Evolutionary conservation across 202 grass and related monocot genomes (phyloP).

Genomic region (Cymbopogon flexuosus): DNA sequence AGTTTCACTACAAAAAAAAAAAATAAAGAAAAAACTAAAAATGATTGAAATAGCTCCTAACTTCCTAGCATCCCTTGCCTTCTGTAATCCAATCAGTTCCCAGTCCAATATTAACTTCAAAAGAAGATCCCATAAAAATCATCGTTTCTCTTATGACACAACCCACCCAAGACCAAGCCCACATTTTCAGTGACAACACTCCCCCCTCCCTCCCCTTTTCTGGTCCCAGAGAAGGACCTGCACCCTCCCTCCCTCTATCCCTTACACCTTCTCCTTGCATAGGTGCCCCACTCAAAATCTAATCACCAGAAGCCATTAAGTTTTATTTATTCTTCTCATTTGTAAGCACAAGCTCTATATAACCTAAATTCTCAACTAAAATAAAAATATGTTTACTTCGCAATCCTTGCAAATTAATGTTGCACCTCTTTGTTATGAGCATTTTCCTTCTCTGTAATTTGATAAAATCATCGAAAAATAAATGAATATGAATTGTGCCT

Average conservation of each 20-base stretch:
- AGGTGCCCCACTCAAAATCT: background rate
- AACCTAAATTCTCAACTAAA: background rate
- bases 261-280: background rate
- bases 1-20: background rate
- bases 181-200: background rate
- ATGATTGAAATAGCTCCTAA: background rate
- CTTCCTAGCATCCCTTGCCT: background rate
- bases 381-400: background rate
- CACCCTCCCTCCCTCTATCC: background rate
- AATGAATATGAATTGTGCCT: background rate
- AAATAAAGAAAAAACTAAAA: background rate
- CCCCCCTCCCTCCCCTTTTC: background rate
- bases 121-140: background rate
- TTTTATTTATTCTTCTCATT: background rate
- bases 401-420: background rate
- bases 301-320: background rate
- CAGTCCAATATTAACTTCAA: background rate
- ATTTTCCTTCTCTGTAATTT: background rate
- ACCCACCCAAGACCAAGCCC: background rate
- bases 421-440: background rate
- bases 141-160: background rate
- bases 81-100: background rate
- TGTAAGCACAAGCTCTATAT: background rate
- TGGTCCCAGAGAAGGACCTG: background rate
- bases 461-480: background rate